Base-by-base conservation (phyloP, 805 yeast species). In the Pichia gijzeniarum region DNA sequence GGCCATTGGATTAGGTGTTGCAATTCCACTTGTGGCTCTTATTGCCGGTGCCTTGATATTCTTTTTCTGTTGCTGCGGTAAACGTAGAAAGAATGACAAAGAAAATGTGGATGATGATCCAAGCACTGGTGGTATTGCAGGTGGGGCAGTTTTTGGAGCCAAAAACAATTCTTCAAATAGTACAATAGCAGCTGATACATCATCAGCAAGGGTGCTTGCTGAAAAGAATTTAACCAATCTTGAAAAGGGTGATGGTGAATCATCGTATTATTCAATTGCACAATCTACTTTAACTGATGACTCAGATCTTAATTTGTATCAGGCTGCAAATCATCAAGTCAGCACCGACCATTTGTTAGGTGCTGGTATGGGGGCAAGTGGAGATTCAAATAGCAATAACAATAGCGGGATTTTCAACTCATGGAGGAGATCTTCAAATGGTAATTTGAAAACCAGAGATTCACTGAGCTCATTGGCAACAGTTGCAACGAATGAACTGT, bases 1-100 rank as follows among this genome's bases (percentile, higher is more conserved):
- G n/a, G 96, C 95, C 0, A 85, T 91, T 58, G 95, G 90, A 1
- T 74, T 90, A 48, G 97, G 96, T 45, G 90, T 85, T n/a, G 86
- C 83, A 2, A 73, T 93, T 39, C 95, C 96, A 1, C 59, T 74
- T 0, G 65, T 77, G 3, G 73, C 73, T 2, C 54, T 85, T 0
- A 54, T 80, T 8, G 53, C 79, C 2, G 72, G 77, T 0, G 70
- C 68, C 0, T 41, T 75, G 1, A 28, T 81, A 2, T 41, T 87
- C 5, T 66, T 82, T 50, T 69, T 74, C 53, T 77, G 86, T 56
- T 79, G 79, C 55, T 73, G 74, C 68, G 44, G 41, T 2, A 68
- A 73, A 58, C 71, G 73, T 48, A 55, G 68, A 54, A 51, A 70
- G 61, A 58, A 64, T 52, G 62, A 59, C 27, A 59, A 58, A 13